phyloP scores from a whole-genome alignment of 257 asterid species.

The Solanum bulbocastanum region DNA sequence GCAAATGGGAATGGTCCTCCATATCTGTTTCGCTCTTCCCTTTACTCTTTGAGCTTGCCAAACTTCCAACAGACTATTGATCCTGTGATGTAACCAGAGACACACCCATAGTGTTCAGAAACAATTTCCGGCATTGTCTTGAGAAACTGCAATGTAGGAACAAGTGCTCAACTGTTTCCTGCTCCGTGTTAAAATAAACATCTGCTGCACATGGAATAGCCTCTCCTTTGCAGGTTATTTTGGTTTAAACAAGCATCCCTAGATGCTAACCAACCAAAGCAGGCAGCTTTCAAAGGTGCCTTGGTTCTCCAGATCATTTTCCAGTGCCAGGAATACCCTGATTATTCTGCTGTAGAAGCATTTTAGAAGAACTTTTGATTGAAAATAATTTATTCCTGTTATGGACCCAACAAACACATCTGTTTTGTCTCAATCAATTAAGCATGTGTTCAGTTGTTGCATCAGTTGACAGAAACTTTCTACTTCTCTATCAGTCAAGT shows the following conservation, averaged over 20 bases:
- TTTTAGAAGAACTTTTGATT: background rate
- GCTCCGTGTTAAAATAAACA: background rate
- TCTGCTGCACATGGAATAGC: background rate
- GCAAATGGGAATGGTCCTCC: background rate
- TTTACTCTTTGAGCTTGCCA: background rate
- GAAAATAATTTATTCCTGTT: background rate
- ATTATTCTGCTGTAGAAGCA: background rate
- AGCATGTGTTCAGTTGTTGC: background rate
- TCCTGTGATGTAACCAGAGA: background rate
- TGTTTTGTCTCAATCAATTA: background rate
- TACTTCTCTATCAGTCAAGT: background rate
- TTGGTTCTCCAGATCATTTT: background rate
- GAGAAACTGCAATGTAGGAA: background rate
- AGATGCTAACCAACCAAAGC: background rate
- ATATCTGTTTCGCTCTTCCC: background rate
- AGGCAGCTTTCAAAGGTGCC: background rate
- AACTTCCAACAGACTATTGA: background rate
- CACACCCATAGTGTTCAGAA: background rate
- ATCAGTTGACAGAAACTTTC: background rate
- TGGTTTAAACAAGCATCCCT: background rate
- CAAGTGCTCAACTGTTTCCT: background rate
- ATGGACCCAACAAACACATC: background rate
- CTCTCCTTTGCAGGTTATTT: background rate
- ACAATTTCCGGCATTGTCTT: background rate
- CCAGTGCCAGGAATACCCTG: background rate